Conservation (phyloP, 306 rosid genomes). For the Styphnolobium japonicum region DNA sequence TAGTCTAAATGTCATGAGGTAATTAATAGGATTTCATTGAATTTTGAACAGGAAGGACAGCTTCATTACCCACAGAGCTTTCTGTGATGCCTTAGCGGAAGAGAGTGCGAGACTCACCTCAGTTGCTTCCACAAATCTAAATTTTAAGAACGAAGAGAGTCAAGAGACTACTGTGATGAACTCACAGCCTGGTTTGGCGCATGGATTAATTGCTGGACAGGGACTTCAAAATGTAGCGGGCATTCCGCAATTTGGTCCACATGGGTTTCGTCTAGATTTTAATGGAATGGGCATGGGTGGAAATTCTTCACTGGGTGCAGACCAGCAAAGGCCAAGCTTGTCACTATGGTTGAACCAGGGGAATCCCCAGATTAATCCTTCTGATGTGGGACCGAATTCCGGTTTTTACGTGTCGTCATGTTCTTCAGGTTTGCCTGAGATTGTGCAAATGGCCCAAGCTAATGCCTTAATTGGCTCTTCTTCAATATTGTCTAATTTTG, state of each 20-base stretch:
- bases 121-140: slow-evolving; percentile 52
- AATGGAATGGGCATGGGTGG: slow-evolving; percentile 23
- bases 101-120: slow-evolving; percentile 83
- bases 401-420: slow-evolving; percentile 35
- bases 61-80: slow-evolving; percentile 95
- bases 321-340: slow-evolving; percentile 63
- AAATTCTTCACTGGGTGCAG: slow-evolving; percentile 10
- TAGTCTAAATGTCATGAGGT: slow-evolving; percentile 22
- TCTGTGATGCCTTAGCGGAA: slow-evolving; percentile 95
- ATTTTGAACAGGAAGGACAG: slow-evolving; percentile 79
- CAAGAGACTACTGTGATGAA: background rate
- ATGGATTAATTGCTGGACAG: slow-evolving; percentile 22
- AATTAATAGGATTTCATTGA: slow-evolving; percentile 30
- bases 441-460: slow-evolving; percentile 54
- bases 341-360: slow-evolving; percentile 77
- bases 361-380: slow-evolving; percentile 28
- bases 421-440: slow-evolving; percentile 47
- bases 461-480: slow-evolving; percentile 45
- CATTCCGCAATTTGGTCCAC: slow-evolving; percentile 44
- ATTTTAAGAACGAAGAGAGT: slow-evolving; percentile 57
- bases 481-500: slow-evolving; percentile 44
- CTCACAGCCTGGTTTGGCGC: slow-evolving; percentile 36
- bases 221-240: slow-evolving; percentile 34
- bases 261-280: slow-evolving; percentile 32
- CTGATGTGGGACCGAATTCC: slow-evolving; percentile 43